Base-by-base conservation (phyloP, 805 yeast species). In the Ogataea haglerorum region DNA sequence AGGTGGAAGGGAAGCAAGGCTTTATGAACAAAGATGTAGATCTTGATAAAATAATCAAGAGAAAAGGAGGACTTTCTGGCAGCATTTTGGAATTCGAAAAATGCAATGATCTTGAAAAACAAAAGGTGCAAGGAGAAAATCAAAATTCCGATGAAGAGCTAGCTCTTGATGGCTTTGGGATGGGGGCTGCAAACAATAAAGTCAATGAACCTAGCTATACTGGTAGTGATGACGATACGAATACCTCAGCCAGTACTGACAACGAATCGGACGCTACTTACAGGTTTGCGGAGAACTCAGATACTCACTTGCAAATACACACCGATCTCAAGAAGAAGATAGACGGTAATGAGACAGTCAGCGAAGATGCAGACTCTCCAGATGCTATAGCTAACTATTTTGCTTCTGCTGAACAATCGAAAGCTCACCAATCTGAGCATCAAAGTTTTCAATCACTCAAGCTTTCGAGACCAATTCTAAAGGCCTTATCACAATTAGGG, bases 401-500 rank as follows among this genome's bases (percentile, higher is more conserved):
- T 61, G 89, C 85, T 7, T 70, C 77, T 27, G 69, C 67, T 31
- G 82, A 79, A 49, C 72, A 75, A 10, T 5, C 15, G n/a, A 30
- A 22, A 12, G 6, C 23, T 7, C 13, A 2, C 19, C 10, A 15
- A 12, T 10, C 17, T 8, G 7, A 70, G 0, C 86, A 83, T 58
- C 67, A 70, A 29, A 76, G 82, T 6, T 93, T 93, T 68, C 84
- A 85, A 52, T 70, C 85, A 0, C 67, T 93, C 40, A 81, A 85
- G 34, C 72, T 93, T 19, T 89, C 98, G 2, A 79, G 99, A 55
- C 99, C 99, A 1, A 77, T 91, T 10, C 68, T 91, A 46, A 85
- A 85, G 57, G 96, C 95, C 27, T 67, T 93, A 39, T 72, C 85
- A 10, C 80, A 80, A 23, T 69, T 93, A 27, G 95, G 95, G 6